A percentile compares a stretch with the other conserved stretches of the same genome.
These are phyloP conservation scores for Dothistroma pini DNA, from an alignment of 2,329 filamentous ascomycete species.

Conservation along the genomic window DNA sequence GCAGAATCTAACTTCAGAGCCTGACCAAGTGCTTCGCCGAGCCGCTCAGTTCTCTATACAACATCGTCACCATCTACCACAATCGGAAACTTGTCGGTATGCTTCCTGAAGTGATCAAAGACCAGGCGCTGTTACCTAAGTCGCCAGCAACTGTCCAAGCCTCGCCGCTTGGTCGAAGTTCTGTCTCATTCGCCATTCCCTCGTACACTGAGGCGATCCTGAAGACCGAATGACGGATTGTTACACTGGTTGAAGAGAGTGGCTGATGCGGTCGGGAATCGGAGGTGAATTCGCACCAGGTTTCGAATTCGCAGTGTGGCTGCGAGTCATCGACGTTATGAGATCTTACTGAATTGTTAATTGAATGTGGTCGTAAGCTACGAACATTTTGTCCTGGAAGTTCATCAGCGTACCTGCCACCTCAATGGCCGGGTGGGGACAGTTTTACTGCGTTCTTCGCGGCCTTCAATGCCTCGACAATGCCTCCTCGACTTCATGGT, in stretches of 20 bases:
- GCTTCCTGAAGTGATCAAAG: slow-evolving; percentile 5
- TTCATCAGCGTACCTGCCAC: neutral
- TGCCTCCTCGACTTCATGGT: neutral
- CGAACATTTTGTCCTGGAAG: neutral
- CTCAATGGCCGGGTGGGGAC: too few species aligned
- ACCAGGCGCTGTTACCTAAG: neutral
- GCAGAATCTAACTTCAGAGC: neutral
- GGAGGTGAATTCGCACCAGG: neutral
- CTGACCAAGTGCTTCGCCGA: neutral
- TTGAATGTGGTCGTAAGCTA: neutral
- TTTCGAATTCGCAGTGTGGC: neutral
- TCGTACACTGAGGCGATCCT: neutral
- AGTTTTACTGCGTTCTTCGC: neutral
- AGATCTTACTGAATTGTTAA: neutral
- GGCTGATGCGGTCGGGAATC: neutral
- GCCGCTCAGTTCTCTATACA: slow-evolving; percentile 1
- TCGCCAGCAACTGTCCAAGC: neutral
- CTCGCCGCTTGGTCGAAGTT: neutral
- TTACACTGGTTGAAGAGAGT: neutral
- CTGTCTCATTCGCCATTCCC: neutral
- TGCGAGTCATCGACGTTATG: neutral
- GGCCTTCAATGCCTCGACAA: neutral
- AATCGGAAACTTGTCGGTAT: neutral
- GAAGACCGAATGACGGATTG: slow-evolving; percentile 6
- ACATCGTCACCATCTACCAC: slow-evolving; percentile 7